Conservation (phyloP, 352 stramenopile species). For the Phytophthora hibernalis region DNA sequence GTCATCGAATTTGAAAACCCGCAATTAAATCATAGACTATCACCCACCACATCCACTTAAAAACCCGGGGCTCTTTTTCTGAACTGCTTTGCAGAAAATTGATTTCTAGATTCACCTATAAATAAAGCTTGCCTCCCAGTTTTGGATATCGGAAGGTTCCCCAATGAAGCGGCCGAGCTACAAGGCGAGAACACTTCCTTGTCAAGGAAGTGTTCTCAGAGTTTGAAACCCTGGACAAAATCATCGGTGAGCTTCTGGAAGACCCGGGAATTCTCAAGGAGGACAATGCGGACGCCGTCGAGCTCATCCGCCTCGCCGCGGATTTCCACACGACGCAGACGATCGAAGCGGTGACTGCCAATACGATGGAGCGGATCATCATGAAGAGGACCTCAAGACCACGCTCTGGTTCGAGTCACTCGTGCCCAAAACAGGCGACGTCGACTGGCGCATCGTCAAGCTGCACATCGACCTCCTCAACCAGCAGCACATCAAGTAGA, state of each 20-base stretch:
- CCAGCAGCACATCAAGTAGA: background rate
- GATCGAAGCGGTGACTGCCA: background rate
- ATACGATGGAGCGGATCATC: background rate
- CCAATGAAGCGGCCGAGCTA: background rate
- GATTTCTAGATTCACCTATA: too few species aligned
- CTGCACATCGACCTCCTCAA: background rate
- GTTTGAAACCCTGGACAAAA: background rate
- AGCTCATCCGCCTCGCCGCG: background rate
- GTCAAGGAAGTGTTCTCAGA: background rate
- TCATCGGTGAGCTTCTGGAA: background rate
- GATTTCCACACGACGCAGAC: background rate
- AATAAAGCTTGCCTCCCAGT: too few species aligned
- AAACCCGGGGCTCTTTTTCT: too few species aligned
- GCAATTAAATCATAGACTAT: too few species aligned
- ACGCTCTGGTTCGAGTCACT: conserved; percentile 7
- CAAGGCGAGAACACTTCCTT: too few species aligned
- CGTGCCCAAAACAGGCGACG: background rate
- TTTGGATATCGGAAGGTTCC: too few species aligned
- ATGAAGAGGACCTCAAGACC: background rate
- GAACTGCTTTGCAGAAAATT: too few species aligned
- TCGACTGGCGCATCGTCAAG: background rate
- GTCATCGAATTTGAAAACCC: too few species aligned
- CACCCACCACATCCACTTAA: too few species aligned
- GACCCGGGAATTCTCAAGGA: background rate
- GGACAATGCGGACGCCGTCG: background rate